A percentile compares a stretch with the other conserved stretches of the same genome.
phyloP scores from a whole-genome alignment of 2,329 filamentous ascomycete species.

The Dendryphion nanum region DNA sequence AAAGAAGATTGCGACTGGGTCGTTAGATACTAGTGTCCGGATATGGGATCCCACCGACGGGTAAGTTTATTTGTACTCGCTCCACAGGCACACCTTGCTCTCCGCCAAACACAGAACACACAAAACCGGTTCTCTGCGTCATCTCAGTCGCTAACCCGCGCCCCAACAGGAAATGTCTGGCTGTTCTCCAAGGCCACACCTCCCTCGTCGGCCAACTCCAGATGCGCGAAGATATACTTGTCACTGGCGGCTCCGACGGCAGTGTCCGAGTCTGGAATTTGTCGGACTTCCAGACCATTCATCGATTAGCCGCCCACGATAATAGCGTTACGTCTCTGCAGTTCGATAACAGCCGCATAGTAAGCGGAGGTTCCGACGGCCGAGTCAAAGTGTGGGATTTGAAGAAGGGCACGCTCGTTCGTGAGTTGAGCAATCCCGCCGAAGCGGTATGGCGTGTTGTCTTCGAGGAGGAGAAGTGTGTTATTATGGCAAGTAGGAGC shows the following conservation, averaged over 20 bases:
- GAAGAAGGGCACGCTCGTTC: constrained; percentile 83
- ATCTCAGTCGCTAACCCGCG: not conserved
- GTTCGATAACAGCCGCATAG: constrained; percentile 92
- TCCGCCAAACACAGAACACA: not conserved
- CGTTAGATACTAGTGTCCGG: constrained; percentile 91
- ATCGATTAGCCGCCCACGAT: constrained; percentile 92
- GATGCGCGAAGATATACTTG: constrained; percentile 89
- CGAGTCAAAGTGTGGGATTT: constrained; percentile 98
- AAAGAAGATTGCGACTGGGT: constrained; percentile 87
- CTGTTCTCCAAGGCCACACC: constrained; percentile 93
- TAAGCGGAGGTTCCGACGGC: constrained; percentile 95
- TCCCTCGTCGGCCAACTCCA: constrained; percentile 95
- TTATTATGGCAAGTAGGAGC: constrained; percentile 84
- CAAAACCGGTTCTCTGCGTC: not conserved
- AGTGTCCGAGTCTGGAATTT: constrained; percentile 96
- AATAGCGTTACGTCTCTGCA: constrained; percentile 98
- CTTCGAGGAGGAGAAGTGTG: constrained; percentile 97
- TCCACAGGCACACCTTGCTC: not conserved
- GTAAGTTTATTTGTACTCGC: constrained; percentile 50
- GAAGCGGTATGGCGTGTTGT: constrained; percentile 98
- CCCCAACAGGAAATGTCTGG: constrained; percentile 64
- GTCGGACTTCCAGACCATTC: constrained; percentile 85
- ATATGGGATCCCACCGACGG: constrained; percentile 94
- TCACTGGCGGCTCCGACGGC: constrained; percentile 94
- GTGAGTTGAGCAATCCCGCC: constrained; percentile 85